These are phyloP conservation scores for Ceratocystis ficicola DNA, from an alignment of 2,329 filamentous ascomycete species.

Conservation along the genomic window DNA sequence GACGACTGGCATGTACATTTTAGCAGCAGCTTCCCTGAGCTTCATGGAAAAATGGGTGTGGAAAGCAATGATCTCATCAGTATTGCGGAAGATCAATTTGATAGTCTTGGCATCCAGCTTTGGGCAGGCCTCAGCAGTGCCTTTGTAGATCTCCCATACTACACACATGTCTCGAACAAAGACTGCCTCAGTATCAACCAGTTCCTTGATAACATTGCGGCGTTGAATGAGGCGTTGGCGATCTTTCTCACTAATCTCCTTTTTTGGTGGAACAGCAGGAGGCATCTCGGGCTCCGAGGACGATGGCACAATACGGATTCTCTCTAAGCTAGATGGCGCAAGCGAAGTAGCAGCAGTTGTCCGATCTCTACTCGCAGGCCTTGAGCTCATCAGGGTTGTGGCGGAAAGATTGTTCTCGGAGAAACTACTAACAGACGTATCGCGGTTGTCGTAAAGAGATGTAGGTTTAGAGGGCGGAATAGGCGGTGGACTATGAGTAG, in stretches of 20 bases:
- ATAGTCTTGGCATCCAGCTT: slow-evolving; percentile 73
- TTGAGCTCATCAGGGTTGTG: slow-evolving; percentile 35
- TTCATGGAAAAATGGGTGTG: slow-evolving; percentile 67
- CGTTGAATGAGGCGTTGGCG: slow-evolving; percentile 66
- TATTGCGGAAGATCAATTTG: slow-evolving; percentile 85
- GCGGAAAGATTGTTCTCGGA: slow-evolving; percentile 29
- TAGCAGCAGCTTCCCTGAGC: slow-evolving; percentile 67
- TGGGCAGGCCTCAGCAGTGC: slow-evolving; percentile 70
- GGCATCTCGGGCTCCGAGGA: slow-evolving; percentile 18
- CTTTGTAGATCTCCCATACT: slow-evolving; percentile 93
- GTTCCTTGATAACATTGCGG: slow-evolving; percentile 74
- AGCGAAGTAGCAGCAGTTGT: slow-evolving; percentile 21
- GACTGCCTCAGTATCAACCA: slow-evolving; percentile 77
- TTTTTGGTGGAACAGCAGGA: slow-evolving; percentile 21
- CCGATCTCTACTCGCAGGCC: slow-evolving; percentile 35
- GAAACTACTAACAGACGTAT: slow-evolving; percentile 21
- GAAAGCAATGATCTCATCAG: slow-evolving; percentile 78
- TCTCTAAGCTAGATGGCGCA: slow-evolving; percentile 18
- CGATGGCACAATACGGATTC: slow-evolving; percentile 15
- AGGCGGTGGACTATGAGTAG: slow-evolving; percentile 41
- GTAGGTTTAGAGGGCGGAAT: slow-evolving; percentile 31
- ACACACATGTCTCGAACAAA: slow-evolving; percentile 96
- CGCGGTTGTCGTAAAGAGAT: slow-evolving; percentile 16
- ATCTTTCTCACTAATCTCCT: slow-evolving; percentile 30
- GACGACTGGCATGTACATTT: slow-evolving; percentile 55